Base-by-base conservation (phyloP, 345 rosid genomes). In the Populus euphratica region DNA sequence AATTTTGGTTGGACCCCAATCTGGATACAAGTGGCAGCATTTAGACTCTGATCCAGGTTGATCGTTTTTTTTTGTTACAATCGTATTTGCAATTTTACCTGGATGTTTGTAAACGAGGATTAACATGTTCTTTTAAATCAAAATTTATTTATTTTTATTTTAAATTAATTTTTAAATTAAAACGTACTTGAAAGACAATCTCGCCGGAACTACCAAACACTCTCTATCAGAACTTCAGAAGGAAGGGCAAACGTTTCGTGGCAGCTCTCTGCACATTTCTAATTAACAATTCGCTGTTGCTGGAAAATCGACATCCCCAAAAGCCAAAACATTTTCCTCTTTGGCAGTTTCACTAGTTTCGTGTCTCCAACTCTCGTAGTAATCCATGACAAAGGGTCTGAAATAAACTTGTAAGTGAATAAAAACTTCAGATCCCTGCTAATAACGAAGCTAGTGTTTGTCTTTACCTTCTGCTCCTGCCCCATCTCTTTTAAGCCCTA, bases 181-280 rank as follows among this genome's bases (percentile, higher is more conserved):
- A 2, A 31, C 0, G 33, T 31, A 31, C 33, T 31, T 31, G 2
- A 33, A 33, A 33, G 36, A 33, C 5, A 33, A 33, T 33, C 36
- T 33, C 36, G 36, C 36, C 36, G 36, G 36, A 33, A 33, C 36
- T 33, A 33, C 36, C 35, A 33, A 4, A 33, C 5, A 33, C 36
- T 72, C 33, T 31, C 14, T 73, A 35, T 23, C 47, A 16, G 6
- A 41, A 41, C 44, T 2, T 33, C 13, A 41, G 44, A 11, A 41
- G 14, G 39, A 12, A 1, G 73, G 79, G 49, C 80, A 84, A 52
- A 76, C 81, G 78, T 67, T 23, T 70, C n/a, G 78, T 70, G 81
- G 82, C 81, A 71, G 85, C 80, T 83, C 77, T 73, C 82, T 50
- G 21, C 56, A 50, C n/a, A 5, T 50, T 18, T 50, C n/a, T 18